These are phyloP conservation scores for Saturnispora sekii DNA, from an alignment of 805 yeast genomes.

Conservation along the genomic window DNA sequence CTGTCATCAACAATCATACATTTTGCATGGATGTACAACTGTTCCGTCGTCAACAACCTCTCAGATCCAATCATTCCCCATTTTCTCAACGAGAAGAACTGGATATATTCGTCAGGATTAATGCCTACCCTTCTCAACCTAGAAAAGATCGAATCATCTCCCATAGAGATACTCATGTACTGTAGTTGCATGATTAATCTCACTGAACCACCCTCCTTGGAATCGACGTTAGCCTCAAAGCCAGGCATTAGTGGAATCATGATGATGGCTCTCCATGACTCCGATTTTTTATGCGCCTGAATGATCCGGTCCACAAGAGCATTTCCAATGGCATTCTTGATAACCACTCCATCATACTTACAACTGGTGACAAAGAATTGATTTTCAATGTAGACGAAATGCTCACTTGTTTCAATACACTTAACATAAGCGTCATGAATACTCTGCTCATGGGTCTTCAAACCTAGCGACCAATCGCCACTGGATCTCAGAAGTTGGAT, in stretches of 20 bases:
- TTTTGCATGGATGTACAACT: constrained; percentile 89
- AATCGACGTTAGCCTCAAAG: constrained; percentile 85
- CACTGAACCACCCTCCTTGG: constrained; percentile 89
- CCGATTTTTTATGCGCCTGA: constrained; percentile 69
- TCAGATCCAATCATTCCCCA: constrained; percentile 89
- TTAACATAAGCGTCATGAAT: constrained; percentile 90
- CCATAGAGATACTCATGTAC: constrained; percentile 86
- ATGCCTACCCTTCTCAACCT: constrained; percentile 71
- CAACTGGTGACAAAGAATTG: constrained; percentile 94
- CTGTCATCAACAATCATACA: constrained; percentile 88
- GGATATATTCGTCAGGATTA: constrained; percentile 83
- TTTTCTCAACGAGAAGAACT: constrained; percentile 82
- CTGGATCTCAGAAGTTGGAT: constrained; percentile 84
- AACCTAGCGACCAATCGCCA: constrained; percentile 88
- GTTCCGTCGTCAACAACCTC: constrained; percentile 73
- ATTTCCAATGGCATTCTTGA: constrained; percentile 87
- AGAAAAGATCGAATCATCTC: constrained; percentile 79
- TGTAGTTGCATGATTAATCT: constrained; percentile 96
- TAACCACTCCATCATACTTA: constrained; percentile 69
- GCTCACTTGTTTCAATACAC: constrained; percentile 84
- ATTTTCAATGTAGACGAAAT: constrained; percentile 88
- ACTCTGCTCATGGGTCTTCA: constrained; percentile 75
- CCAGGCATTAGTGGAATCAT: constrained; percentile 97
- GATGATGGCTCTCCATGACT: constrained; percentile 82
- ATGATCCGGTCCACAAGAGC: constrained; percentile 96